Evolutionary conservation across 345 rosid genomes (phyloP).

Genomic region (Citrus mangshanensis): DNA sequence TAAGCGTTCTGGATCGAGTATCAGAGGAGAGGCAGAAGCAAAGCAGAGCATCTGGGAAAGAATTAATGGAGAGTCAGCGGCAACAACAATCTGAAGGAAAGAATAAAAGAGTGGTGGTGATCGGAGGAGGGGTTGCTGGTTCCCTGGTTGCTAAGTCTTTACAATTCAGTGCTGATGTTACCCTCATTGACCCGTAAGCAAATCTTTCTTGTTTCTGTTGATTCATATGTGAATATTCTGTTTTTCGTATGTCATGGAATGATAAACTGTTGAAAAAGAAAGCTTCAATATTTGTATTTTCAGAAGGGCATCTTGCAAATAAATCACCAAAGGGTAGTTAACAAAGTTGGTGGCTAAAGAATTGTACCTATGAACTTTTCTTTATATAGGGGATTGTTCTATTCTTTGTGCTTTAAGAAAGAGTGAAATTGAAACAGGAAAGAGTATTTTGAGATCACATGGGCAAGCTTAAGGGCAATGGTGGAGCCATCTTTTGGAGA

Average conservation of each 20-base stretch:
- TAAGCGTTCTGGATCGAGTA: not conserved
- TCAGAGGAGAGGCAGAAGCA: not conserved
- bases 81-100: conserved; percentile 17
- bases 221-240: not conserved
- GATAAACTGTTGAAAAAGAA: too few relatives aligned
- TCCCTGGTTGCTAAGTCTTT: conserved; percentile 48
- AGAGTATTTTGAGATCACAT: conserved; percentile 85
- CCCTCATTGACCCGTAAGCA: conserved; percentile 68
- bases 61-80: not conserved
- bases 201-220: not conserved
- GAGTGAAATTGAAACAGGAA: conserved; percentile 50
- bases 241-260: not conserved
- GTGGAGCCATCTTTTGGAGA: conserved; percentile 81
- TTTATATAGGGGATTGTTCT: not conserved
- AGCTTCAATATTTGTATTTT: too few relatives aligned
- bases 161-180: conserved; percentile 56
- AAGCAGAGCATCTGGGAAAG: not conserved
- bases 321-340: too few relatives aligned
- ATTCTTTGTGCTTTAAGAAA: not conserved
- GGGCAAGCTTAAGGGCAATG: conserved; percentile 80
- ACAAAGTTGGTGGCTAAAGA: not conserved
- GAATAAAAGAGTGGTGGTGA: conserved; percentile 39
- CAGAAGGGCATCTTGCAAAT: too few relatives aligned
- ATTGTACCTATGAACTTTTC: not conserved
- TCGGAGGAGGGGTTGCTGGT: conserved; percentile 71